phyloP scores from a whole-genome alignment of 2,329 filamentous ascomycete species.

The Iodosphaeria phyllophila region DNA sequence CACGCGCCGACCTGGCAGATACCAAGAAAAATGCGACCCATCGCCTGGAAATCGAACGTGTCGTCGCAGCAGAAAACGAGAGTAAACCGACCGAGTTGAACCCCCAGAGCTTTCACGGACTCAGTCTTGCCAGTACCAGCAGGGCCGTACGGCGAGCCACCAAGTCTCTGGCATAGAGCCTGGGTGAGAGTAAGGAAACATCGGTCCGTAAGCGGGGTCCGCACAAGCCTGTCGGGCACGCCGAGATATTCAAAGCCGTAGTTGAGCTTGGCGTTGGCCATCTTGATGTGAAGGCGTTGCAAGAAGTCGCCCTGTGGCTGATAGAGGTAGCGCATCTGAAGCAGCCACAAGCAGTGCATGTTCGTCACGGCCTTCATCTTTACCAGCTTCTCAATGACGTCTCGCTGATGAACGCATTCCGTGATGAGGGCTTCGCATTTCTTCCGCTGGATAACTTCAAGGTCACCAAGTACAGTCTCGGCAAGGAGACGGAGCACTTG shows the following conservation, averaged over 20 bases:
- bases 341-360: slow-evolving; percentile 76
- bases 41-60: slow-evolving; percentile 98
- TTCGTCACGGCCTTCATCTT: slow-evolving; percentile 54
- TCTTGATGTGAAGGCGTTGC: slow-evolving; percentile 73
- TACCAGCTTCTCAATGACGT: slow-evolving; percentile 75
- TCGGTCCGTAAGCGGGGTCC: slow-evolving; percentile 90
- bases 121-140: slow-evolving; percentile 98
- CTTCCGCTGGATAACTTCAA: slow-evolving; percentile 73
- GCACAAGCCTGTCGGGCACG: slow-evolving; percentile 86
- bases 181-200: slow-evolving; percentile 97
- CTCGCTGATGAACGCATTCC: slow-evolving; percentile 94
- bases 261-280: slow-evolving; percentile 88
- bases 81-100: slow-evolving; percentile 92
- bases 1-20: slow-evolving; percentile 98
- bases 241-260: slow-evolving; percentile 98
- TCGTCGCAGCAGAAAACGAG: slow-evolving; percentile 99
- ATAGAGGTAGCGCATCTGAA: slow-evolving; percentile 96
- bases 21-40: slow-evolving; percentile 98
- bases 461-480: slow-evolving; percentile 72
- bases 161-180: slow-evolving; percentile 82
- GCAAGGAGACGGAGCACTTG: slow-evolving; percentile 73
- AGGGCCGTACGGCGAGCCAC: slow-evolving; percentile 91
- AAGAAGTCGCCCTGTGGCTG: slow-evolving; percentile 61
- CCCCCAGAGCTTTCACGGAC: slow-evolving; percentile 91
- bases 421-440: slow-evolving; percentile 98